These are phyloP conservation scores for Clarireedia hainanense DNA, from an alignment of 2,329 filamentous ascomycete species.

Conservation along the genomic window DNA sequence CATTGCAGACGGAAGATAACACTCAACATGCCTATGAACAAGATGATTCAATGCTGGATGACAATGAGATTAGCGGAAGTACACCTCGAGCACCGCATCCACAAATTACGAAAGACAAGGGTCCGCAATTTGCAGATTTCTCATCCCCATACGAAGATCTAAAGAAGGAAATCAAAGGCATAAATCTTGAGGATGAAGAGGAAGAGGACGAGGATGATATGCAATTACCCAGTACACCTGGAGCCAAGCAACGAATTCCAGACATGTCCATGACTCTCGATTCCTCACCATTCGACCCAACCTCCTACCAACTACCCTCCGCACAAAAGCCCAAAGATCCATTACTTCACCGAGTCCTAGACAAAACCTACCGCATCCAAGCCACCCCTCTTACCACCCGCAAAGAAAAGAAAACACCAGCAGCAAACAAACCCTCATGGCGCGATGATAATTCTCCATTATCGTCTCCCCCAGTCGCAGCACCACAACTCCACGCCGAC, in stretches of 20 bases:
- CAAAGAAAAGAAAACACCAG: slow-evolving; percentile 17
- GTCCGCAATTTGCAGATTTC: slow-evolving; percentile 53
- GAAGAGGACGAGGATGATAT: slow-evolving; percentile 36
- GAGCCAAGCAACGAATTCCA: slow-evolving; percentile 40
- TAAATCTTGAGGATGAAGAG: slow-evolving; percentile 29
- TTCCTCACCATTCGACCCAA: slow-evolving; percentile 47
- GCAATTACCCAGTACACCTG: slow-evolving; percentile 28
- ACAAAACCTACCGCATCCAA: slow-evolving; percentile 91
- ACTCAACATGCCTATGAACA: slow-evolving; percentile 28
- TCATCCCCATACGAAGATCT: slow-evolving; percentile 71
- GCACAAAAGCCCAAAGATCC: slow-evolving; percentile 52
- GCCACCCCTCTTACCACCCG: slow-evolving; percentile 67
- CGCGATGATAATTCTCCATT: slow-evolving; percentile 32
- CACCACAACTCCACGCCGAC: slow-evolving; percentile 76
- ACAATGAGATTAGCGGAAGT: slow-evolving; percentile 54
- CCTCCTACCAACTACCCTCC: slow-evolving; percentile 30
- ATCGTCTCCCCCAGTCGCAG: slow-evolving; percentile 70
- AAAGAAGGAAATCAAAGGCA: slow-evolving; percentile 53
- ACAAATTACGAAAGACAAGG: slow-evolving; percentile 35
- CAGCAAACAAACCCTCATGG: slow-evolving; percentile 28
- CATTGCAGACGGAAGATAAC: slow-evolving; percentile 16
- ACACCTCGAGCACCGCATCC: slow-evolving; percentile 54
- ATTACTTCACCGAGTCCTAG: slow-evolving; percentile 81
- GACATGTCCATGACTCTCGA: slow-evolving; percentile 58
- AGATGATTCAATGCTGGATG: slow-evolving; percentile 63